Percentiles rank a stretch among this genome's conserved stretches.
Conservation (phyloP, 2,329 filamentous ascomycete species). For the Colletotrichum gloeosporioides region DNA sequence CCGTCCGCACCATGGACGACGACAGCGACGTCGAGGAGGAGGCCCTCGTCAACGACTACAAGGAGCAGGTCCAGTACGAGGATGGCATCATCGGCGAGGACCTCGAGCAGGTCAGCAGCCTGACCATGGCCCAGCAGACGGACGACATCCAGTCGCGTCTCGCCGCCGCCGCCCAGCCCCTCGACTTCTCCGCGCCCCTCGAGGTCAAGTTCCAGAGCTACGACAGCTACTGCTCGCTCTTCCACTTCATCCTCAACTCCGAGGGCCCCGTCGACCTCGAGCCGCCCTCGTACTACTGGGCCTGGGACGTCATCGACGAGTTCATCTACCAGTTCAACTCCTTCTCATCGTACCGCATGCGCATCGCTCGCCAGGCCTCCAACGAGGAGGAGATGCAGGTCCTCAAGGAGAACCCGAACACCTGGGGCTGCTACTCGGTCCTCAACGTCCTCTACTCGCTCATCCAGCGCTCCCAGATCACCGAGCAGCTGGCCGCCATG, state of each 20-base stretch:
- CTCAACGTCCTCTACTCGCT: constrained; percentile 99
- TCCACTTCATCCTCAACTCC: constrained; percentile 99
- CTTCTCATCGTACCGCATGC: constrained; percentile 95
- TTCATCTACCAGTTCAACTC: constrained; percentile 99
- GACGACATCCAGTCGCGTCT: constrained; percentile 95
- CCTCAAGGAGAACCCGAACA: constrained; percentile 96
- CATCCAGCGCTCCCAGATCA: constrained; percentile 97
- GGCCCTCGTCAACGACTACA: constrained; percentile 93
- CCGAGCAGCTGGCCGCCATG: constrained; percentile 93
- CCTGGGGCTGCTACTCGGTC: constrained; percentile 99
- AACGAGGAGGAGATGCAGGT: constrained; percentile 93
- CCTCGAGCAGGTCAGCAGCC: constrained; percentile 74
- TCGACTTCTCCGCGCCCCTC: constrained; percentile 94
- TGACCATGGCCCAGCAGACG: constrained; percentile 74
- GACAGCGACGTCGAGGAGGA: constrained; percentile 97
- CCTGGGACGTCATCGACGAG: constrained; percentile 99
- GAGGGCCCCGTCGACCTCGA: constrained; percentile 98
- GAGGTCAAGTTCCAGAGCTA: constrained; percentile 99
- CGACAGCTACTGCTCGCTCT: constrained; percentile 98
- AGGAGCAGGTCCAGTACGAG: constrained; percentile 94
- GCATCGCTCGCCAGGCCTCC: constrained; percentile 80
- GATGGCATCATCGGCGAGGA: constrained; percentile 75
- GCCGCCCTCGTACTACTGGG: constrained; percentile 99
- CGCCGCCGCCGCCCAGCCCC: constrained; percentile 87
- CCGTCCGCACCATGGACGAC: constrained; percentile 66